A percentile compares a stretch with the other conserved stretches of the same genome.
Evolutionary conservation across 345 rosid genomes (phyloP).

Genomic region (Hibiscus syriacus): DNA sequence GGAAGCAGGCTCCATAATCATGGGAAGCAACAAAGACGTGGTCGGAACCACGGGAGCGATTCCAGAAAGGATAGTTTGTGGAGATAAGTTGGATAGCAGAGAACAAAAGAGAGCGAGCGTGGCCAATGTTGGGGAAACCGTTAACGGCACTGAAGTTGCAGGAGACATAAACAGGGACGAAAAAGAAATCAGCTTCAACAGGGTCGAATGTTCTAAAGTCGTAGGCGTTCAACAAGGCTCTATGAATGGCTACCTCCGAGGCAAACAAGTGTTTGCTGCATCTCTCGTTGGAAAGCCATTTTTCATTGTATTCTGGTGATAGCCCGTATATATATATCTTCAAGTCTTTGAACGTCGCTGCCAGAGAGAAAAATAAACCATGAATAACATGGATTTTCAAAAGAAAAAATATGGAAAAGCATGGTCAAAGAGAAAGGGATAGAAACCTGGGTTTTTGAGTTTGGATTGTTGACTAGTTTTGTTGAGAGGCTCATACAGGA

Average conservation of each 20-base stretch:
- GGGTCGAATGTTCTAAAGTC: too few species aligned
- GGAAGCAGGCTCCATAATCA: slow-evolving; percentile 91
- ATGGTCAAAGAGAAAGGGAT: background rate
- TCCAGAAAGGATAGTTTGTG: slow-evolving; percentile 64
- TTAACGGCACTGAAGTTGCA: slow-evolving; percentile 81
- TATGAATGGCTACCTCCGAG: too few species aligned
- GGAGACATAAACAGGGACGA: too few species aligned
- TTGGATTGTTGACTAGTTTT: slow-evolving; percentile 22
- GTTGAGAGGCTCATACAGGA: slow-evolving; percentile 51
- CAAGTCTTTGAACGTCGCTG: slow-evolving; percentile 50
- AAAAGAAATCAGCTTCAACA: too few species aligned
- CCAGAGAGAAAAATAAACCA: background rate
- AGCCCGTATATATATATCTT: slow-evolving; percentile 70
- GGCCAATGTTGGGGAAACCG: slow-evolving; percentile 91
- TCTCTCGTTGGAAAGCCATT: slow-evolving; percentile 78
- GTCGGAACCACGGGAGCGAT: slow-evolving; percentile 67
- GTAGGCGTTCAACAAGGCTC: too few species aligned
- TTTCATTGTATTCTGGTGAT: slow-evolving; percentile 63
- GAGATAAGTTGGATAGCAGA: slow-evolving; percentile 67
- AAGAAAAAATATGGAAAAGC: background rate
- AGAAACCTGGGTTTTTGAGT: slow-evolving; percentile 29
- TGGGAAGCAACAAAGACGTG: slow-evolving; percentile 93
- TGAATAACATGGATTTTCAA: background rate
- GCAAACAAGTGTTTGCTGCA: slow-evolving; percentile 85
- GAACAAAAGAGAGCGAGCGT: slow-evolving; percentile 63